Evolutionary conservation across 1,284 basidiomycete species (phyloP).

Genomic region (Gymnopus androsaceus): DNA sequence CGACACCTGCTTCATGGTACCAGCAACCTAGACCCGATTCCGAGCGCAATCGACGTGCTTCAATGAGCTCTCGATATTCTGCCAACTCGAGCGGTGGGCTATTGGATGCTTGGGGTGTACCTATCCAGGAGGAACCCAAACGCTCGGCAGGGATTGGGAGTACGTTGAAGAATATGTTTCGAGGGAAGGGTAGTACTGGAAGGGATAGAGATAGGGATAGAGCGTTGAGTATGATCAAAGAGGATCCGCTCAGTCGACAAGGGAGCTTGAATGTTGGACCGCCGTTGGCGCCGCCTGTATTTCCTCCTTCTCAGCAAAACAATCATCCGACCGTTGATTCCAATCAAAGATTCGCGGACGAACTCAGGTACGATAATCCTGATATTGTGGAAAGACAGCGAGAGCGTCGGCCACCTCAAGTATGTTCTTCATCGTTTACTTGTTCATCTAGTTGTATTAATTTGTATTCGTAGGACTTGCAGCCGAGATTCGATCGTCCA

Average conservation of each 20-base stretch:
- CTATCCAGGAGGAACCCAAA: background rate
- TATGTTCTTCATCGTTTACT: slow-evolving; percentile 3
- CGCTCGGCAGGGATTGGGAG: background rate
- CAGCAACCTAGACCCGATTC: slow-evolving; percentile 11
- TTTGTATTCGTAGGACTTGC: background rate
- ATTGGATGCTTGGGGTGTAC: slow-evolving; percentile 10
- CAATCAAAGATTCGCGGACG: slow-evolving; percentile 2
- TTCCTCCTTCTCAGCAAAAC: background rate
- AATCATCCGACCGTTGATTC: background rate
- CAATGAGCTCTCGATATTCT: slow-evolving; percentile 6
- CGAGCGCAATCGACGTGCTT: background rate
- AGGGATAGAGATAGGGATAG: slow-evolving; percentile 12
- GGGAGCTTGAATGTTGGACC: slow-evolving; percentile 13
- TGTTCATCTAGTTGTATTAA: background rate
- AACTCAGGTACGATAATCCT: background rate
- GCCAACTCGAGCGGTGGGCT: slow-evolving; percentile 4
- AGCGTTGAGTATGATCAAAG: slow-evolving; percentile 16
- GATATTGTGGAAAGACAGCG: background rate
- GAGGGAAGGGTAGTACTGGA: slow-evolving; percentile 15
- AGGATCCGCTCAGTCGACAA: slow-evolving; percentile 15
- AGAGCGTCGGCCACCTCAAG: slow-evolving; percentile 2
- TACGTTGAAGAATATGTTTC: slow-evolving; percentile 11
- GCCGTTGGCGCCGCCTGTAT: background rate
- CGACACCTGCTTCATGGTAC: slow-evolving; percentile 19
- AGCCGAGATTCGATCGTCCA: slow-evolving; percentile 12